Evolutionary conservation across 306 rosid genomes (phyloP), one percentile per base, ranked within the genome.

Genomic region (Senna tora): DNA sequence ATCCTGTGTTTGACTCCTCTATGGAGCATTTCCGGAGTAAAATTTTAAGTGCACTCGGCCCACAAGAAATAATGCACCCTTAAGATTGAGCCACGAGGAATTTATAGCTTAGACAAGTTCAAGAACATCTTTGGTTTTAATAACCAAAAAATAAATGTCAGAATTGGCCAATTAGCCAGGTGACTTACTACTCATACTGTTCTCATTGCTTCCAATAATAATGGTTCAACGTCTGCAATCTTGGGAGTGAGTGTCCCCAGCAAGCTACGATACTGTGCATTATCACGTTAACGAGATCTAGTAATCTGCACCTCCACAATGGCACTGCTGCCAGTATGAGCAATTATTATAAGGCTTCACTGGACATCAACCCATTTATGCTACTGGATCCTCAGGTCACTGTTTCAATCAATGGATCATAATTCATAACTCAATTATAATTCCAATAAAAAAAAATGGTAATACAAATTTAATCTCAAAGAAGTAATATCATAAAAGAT

Each of bases 161-260:
- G 57, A 70, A 45, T 67, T 16, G 49, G 60, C 68, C 62, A 45
- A 58, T 15, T 25, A 74, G 74, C 68, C 15, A 39, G 19, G 53
- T 19, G 46, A 49, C 45, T 69, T 0, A 8, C 9, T 12, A 10
- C 30, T 63, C n/a, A 38, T n/a, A 1, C 11, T 61, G 25, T 61
- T 61, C 67, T 38, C 5, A 38, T 61, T 2, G 36, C 9, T 49
- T 61, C 10, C 43, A 45, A 22, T 59, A 12, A 9, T 3, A 32
- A 22, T 16, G 64, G 34, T 8, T 67, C 32, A 14, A 50, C 12
- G 11, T 51, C 43, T 28, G 58, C 20, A 62, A 49, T 47, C 6
- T 22, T 2, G 30, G 34, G 47, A 19, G 49, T 20, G 21, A 60
- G 25, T 5, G 11, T 28, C 43, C 38, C 17, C 33, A 19, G 33